Evolutionary conservation across 306 rosid species (phyloP), one percentile per base, ranked within the genome.

Genomic region (Ziziphus jujuba): DNA sequence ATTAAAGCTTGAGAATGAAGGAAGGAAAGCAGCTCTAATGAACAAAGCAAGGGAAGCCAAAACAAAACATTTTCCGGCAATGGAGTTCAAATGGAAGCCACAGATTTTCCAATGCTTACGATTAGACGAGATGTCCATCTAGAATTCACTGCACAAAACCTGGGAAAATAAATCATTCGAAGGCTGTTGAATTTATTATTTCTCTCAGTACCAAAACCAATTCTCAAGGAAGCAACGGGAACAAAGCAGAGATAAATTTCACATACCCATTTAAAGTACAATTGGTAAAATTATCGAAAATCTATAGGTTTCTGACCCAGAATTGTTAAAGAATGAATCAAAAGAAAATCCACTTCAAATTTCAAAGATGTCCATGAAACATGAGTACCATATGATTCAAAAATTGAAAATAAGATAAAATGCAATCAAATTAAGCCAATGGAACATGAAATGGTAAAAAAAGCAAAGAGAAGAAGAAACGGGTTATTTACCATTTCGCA

Each of bases 11-110:
- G 80, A 71, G 70, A 75, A 57, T 12, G 87, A 43, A n/a, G 91
- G 85, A 56, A 81, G 54, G 36, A 89, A 71, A 51, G 82, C 45
- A 47, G 79, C 75, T 84, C 91, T 90, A 56, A 86, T 60, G 52
- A 93, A 56, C 83, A 93, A 71, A 71, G 70, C 65, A 72, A 82
- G 33, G 52, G 73, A 75, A 74, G 84, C 75, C 67, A 88, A 74
- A 65, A 82, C 69, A 63, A 90, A 55, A 49, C 95, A 93, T 80
- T 82, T 87, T 72, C 83, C 77, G 15, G 83, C 62, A 31, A 79
- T 56, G 21, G 98, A 81, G 56, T 83, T 88, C 72, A 80, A 15
- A 75, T 71, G 28, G 54, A 80, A 70, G 72, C 82, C 70, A 8
- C 56, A 77, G 65, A 72, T 54, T 75, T 61, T 84, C 34, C 65